Evolutionary conservation across 2,329 filamentous ascomycete genomes (phyloP).

Genomic region (Pseudopithomyces chartarum): DNA sequence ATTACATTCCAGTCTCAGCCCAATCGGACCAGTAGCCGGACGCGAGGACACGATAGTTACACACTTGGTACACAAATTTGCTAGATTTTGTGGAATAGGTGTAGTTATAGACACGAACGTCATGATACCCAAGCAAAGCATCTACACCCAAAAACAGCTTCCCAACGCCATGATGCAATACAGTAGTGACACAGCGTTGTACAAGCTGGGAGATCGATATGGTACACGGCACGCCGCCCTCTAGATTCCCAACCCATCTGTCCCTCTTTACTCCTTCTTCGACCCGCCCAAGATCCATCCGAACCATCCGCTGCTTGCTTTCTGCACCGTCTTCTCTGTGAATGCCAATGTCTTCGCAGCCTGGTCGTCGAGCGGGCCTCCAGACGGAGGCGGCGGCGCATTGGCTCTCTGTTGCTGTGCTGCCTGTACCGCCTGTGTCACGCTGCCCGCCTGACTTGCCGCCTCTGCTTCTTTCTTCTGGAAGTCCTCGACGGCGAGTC

Average conservation of each 20-base stretch:
- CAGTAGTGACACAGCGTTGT: slow-evolving; percentile 40
- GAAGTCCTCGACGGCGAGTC: slow-evolving; percentile 36
- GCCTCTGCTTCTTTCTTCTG: slow-evolving; percentile 32
- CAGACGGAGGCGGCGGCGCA: slow-evolving; percentile 27
- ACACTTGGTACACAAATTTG: slow-evolving; percentile 6
- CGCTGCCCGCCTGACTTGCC: slow-evolving; percentile 20
- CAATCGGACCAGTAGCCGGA: slow-evolving; percentile 32
- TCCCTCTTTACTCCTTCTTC: slow-evolving; percentile 31
- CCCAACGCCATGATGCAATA: slow-evolving; percentile 40
- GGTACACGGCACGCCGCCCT: slow-evolving; percentile 30
- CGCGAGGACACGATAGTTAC: not conserved
- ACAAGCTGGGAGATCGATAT: slow-evolving; percentile 37
- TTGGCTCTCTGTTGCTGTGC: slow-evolving; percentile 40
- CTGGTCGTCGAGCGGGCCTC: slow-evolving; percentile 54
- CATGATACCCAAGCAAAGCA: slow-evolving; percentile 31
- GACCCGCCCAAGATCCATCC: slow-evolving; percentile 51
- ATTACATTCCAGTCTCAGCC: slow-evolving; percentile 57
- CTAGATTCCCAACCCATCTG: not conserved
- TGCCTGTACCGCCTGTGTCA: slow-evolving; percentile 40
- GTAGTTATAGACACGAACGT: slow-evolving; percentile 33
- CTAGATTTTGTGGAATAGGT: slow-evolving; percentile 13
- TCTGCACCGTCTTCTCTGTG: slow-evolving; percentile 33
- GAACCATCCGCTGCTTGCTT: slow-evolving; percentile 49
- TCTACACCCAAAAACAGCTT: slow-evolving; percentile 25
- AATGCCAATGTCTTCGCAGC: slow-evolving; percentile 47